These are phyloP conservation scores for Candida parachauliodes DNA, from an alignment of 805 yeast genomes.

Conservation along the genomic window DNA sequence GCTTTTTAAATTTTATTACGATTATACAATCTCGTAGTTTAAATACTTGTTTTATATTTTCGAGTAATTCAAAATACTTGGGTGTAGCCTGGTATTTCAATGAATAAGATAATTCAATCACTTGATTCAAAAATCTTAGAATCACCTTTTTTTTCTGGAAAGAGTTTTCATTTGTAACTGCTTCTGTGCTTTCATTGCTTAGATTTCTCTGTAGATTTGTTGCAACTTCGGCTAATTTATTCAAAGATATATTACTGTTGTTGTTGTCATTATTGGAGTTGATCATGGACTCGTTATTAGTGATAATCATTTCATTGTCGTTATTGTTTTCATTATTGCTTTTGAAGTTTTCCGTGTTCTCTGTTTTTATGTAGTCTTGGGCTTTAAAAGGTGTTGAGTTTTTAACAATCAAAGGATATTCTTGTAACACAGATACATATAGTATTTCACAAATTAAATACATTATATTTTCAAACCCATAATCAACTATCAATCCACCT, in stretches of 20 bases:
- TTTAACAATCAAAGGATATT: constrained; percentile 62
- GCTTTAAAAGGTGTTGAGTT: constrained; percentile 26
- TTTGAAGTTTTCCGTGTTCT: background rate
- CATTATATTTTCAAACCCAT: constrained; percentile 71
- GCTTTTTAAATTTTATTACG: constrained; percentile 17
- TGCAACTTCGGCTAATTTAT: constrained; percentile 35
- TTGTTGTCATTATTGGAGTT: no score
- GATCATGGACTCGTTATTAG: no score
- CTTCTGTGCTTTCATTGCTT: constrained; percentile 8
- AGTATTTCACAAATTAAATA: constrained; percentile 66
- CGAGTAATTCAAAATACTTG: constrained; percentile 68
- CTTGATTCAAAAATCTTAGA: constrained; percentile 50
- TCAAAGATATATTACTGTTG: constrained; percentile 13
- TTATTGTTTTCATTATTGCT: no score
- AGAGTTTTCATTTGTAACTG: constrained; percentile 2
- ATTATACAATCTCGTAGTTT: constrained; percentile 28
- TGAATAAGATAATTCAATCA: constrained; percentile 64
- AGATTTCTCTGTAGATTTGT: constrained; percentile 5
- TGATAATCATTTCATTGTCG: no score
- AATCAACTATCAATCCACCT: constrained; percentile 74
- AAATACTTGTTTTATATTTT: constrained; percentile 73
- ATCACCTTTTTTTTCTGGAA: constrained; percentile 25
- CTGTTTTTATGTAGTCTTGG: constrained; percentile 4
- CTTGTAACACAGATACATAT: constrained; percentile 55
- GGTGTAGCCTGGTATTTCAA: constrained; percentile 73